Evolutionary conservation across 2,329 filamentous ascomycete species (phyloP).

Genomic region (Penicillium frequentans): DNA sequence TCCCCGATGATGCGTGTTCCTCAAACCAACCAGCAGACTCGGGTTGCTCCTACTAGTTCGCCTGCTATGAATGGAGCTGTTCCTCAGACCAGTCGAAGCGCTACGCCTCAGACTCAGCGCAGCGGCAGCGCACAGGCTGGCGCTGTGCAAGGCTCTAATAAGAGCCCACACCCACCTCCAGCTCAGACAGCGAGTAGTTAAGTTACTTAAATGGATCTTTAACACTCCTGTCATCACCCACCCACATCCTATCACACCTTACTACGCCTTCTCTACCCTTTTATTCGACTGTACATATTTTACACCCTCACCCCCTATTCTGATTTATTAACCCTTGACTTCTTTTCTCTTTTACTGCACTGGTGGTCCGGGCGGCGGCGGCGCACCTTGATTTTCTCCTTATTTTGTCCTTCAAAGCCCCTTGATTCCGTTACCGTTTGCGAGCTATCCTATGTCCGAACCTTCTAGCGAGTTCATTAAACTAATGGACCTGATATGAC

Average conservation of each 20-base stretch:
- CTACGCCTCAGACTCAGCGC: slow-evolving; percentile 48
- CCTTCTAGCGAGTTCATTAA: slow-evolving; percentile 15
- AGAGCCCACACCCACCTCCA: slow-evolving; percentile 44
- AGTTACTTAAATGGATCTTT: neutral
- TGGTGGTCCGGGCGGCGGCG: slow-evolving; percentile 14
- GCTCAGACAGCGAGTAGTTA: slow-evolving; percentile 42
- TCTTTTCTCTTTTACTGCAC: neutral
- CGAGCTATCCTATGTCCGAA: slow-evolving; percentile 15
- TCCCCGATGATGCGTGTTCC: slow-evolving; percentile 56
- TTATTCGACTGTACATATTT: slow-evolving; percentile 37
- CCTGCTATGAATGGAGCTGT: slow-evolving; percentile 47
- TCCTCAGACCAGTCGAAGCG: slow-evolving; percentile 44
- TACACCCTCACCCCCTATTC: slow-evolving; percentile 12
- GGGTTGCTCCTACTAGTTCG: slow-evolving; percentile 39
- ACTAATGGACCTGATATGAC: slow-evolving; percentile 19
- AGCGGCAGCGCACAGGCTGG: slow-evolving; percentile 44
- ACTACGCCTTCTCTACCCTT: neutral
- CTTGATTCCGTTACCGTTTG: slow-evolving; percentile 9
- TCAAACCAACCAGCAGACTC: slow-evolving; percentile 46
- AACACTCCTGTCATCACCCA: neutral
- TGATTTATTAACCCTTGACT: slow-evolving; percentile 18
- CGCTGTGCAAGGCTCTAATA: slow-evolving; percentile 36
- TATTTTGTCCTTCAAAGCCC: slow-evolving; percentile 6
- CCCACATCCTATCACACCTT: neutral
- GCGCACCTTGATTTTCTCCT: slow-evolving; percentile 11